Conservation (phyloP, 2,329 filamentous ascomycete genomes). For the Penicillium sclerotigenum region DNA sequence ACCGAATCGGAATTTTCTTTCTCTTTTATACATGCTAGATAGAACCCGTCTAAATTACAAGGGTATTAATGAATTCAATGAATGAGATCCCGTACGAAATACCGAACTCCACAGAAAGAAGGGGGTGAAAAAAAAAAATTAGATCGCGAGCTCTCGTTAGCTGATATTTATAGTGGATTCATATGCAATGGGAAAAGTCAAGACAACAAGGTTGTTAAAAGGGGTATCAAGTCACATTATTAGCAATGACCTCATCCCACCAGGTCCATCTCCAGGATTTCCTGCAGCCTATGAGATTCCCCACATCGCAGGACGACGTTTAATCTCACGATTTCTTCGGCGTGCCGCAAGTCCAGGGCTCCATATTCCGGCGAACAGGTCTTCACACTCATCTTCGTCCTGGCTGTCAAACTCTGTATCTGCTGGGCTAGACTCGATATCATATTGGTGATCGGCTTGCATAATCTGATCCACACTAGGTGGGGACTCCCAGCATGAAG, state of each 20-base stretch:
- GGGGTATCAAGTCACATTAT: background rate
- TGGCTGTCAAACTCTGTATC: conserved; percentile 61
- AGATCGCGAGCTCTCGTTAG: background rate
- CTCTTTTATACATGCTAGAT: background rate
- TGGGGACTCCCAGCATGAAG: conserved; percentile 52
- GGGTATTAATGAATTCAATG: conserved; percentile 2
- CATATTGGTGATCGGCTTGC: background rate
- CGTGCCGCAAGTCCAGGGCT: conserved; percentile 52
- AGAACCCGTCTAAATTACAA: background rate
- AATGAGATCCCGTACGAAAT: background rate
- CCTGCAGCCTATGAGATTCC: conserved; percentile 18
- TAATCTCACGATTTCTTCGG: conserved; percentile 42
- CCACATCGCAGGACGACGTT: conserved; percentile 26
- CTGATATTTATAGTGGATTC: background rate
- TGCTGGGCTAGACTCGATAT: conserved; percentile 19
- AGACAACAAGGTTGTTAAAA: background rate
- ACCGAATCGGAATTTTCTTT: background rate
- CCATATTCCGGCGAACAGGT: conserved; percentile 62
- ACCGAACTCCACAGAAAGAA: background rate
- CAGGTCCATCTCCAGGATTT: background rate
- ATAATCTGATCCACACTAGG: conserved; percentile 10
- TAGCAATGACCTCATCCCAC: background rate
- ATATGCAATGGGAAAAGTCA: background rate
- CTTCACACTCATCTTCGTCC: conserved; percentile 66
- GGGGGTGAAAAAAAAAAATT: background rate